These are phyloP conservation scores for Leptodontidium sp. DNA, from an alignment of 2,329 filamentous ascomycete species.

Conservation along the genomic window DNA sequence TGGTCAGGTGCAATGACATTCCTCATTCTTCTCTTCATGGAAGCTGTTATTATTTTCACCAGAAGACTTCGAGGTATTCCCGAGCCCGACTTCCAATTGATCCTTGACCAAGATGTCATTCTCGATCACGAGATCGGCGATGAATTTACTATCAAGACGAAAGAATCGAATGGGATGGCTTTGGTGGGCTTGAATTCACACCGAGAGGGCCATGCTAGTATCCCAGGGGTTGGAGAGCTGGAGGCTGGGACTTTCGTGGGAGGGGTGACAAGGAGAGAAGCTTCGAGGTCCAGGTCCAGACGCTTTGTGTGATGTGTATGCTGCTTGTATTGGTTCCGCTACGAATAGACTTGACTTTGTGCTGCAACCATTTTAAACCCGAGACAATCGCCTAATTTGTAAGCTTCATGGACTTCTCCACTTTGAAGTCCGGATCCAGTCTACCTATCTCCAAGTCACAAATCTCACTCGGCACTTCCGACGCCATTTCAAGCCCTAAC, in stretches of 20 bases:
- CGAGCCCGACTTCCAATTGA: constrained; percentile 20
- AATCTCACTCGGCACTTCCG: neutral
- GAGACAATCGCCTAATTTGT: neutral
- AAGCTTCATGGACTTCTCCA: neutral
- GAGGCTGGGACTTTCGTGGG: neutral
- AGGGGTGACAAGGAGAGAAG: neutral
- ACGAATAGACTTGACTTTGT: neutral
- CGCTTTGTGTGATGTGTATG: neutral
- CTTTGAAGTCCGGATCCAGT: neutral
- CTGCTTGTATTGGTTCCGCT: neutral
- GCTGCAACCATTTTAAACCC: too few species aligned
- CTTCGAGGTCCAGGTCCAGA: constrained; percentile 5
- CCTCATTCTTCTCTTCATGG: constrained; percentile 20
- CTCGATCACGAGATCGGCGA: constrained; percentile 20
- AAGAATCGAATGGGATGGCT: neutral
- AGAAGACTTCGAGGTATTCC: neutral
- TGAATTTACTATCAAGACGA: neutral
- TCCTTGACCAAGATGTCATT: constrained; percentile 21
- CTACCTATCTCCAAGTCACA: neutral
- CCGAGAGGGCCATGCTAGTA: neutral
- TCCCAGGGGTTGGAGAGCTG: neutral
- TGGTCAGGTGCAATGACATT: constrained; percentile 21
- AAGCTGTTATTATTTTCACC: constrained; percentile 1
- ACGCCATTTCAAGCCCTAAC: neutral
- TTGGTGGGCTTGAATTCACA: neutral